phyloP scores from a whole-genome alignment of 495 filamentous ascomycete species.

The Cetradonia linearis region DNA sequence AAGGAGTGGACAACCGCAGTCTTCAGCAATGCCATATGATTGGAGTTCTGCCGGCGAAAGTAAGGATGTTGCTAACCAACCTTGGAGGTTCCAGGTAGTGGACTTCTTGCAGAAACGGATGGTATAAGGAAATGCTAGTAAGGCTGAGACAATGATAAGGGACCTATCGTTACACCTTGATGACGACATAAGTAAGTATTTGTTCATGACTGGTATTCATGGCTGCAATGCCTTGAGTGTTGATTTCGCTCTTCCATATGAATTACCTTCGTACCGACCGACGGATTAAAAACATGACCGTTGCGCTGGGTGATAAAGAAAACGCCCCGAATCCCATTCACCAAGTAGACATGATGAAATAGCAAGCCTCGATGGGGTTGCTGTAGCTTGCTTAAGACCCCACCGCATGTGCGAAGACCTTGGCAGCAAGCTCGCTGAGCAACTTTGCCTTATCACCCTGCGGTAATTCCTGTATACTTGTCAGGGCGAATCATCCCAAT shows the following conservation, averaged over 20 bases:
- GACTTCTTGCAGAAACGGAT: not conserved
- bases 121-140: not conserved
- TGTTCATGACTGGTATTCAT: not conserved
- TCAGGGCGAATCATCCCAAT: conserved; percentile 12
- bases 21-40: not conserved
- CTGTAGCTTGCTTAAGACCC: conserved; percentile 3
- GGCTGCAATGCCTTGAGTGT: not conserved
- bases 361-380: not conserved
- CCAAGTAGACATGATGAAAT: not conserved
- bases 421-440: conserved; percentile 62
- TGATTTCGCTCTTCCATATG: not conserved
- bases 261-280: not conserved
- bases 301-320: not conserved
- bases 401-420: conserved; percentile 53
- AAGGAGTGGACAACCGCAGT: not conserved
- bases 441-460: conserved; percentile 68
- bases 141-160: not conserved
- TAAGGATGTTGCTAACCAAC: not conserved
- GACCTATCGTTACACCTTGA: not conserved
- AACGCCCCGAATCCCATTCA: not conserved
- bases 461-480: conserved; percentile 51
- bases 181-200: not conserved
- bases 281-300: not conserved
- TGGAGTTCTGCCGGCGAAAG: not conserved
- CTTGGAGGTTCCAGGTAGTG: not conserved